Percentiles rank a stretch among this genome's conserved stretches.
Evolutionary conservation across 768 basidiomycete genomes (phyloP).

Genomic region (Lentinula boryana): DNA sequence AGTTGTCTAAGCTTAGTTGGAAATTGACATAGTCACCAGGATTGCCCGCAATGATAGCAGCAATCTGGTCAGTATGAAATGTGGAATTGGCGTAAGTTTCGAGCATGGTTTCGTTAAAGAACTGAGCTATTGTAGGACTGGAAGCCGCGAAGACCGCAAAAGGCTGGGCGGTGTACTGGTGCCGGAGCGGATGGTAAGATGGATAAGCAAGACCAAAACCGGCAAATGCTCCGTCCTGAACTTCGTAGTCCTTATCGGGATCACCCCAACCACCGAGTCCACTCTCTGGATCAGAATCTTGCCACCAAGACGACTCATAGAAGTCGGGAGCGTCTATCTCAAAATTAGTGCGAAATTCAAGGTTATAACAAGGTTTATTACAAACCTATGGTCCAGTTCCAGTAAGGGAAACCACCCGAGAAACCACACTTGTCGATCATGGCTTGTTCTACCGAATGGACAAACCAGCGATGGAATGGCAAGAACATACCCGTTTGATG

Average conservation of each 20-base stretch:
- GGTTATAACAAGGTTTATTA: neutral
- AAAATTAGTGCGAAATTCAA: neutral
- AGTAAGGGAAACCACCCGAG: conserved; percentile 14
- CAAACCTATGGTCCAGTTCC: conserved; percentile 18
- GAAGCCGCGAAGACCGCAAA: neutral
- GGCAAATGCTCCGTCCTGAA: conserved; percentile 20
- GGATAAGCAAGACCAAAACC: conserved; percentile 22
- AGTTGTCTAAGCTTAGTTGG: neutral
- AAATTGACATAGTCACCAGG: neutral
- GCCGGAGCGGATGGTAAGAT: conserved; percentile 22
- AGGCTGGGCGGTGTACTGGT: conserved; percentile 25
- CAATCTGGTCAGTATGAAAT: neutral
- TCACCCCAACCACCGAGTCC: conserved; percentile 18
- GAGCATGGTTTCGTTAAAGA: neutral
- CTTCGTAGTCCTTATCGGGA: conserved; percentile 10
- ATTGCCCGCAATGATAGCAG: neutral
- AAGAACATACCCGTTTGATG: conserved; percentile 16
- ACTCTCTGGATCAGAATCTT: conserved; percentile 11
- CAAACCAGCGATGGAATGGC: conserved; percentile 18
- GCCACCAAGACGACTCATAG: conserved; percentile 9
- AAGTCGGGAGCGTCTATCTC: conserved; percentile 9
- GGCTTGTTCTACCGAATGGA: conserved; percentile 10
- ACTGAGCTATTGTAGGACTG: neutral
- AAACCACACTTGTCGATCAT: conserved; percentile 13
- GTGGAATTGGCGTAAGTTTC: neutral